A percentile compares a stretch with the other conserved stretches of the same genome.
phyloP scores from a whole-genome alignment of 192 early-diverging fungal genomes.

The Mortierella antarctica region DNA sequence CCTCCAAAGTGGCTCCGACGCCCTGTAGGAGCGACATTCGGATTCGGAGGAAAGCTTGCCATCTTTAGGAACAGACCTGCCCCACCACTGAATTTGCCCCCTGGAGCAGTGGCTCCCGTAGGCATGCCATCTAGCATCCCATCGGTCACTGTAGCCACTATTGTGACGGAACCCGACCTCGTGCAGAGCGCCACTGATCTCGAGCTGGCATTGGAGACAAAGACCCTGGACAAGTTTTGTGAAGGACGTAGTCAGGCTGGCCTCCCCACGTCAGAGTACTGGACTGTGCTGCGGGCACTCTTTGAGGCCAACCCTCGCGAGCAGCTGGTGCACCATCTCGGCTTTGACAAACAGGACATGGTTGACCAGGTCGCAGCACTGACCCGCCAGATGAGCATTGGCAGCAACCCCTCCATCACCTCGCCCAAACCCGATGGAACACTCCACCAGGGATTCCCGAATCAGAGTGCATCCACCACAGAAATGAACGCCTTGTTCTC shows the following conservation, averaged over 20 bases:
- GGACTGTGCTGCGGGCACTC: slow-evolving; percentile 87
- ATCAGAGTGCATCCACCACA: slow-evolving; percentile 13
- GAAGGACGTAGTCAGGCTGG: slow-evolving; percentile 46
- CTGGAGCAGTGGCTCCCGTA: slow-evolving; percentile 42
- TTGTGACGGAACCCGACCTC: slow-evolving; percentile 82
- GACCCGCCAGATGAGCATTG: slow-evolving; percentile 49
- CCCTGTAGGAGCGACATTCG: slow-evolving; percentile 87
- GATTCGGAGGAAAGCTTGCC: slow-evolving; percentile 92
- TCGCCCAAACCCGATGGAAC: slow-evolving; percentile 4
- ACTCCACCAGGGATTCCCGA: slow-evolving; percentile 2
- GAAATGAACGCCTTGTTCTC: slow-evolving; percentile 37
- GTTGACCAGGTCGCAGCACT: slow-evolving; percentile 70
- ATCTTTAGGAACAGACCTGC: slow-evolving; percentile 71
- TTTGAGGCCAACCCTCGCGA: slow-evolving; percentile 84
- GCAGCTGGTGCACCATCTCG: slow-evolving; percentile 87
- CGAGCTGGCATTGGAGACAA: slow-evolving; percentile 70
- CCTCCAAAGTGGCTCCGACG: slow-evolving; percentile 96
- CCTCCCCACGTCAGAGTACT: slow-evolving; percentile 60
- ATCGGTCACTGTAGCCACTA: slow-evolving; percentile 68
- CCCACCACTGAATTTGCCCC: slow-evolving; percentile 54
- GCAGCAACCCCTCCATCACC: slow-evolving; percentile 10
- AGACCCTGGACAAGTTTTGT: slow-evolving; percentile 56
- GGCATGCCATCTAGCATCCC: slow-evolving; percentile 43
- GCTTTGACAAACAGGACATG: slow-evolving; percentile 80
- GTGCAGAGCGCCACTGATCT: slow-evolving; percentile 77